A percentile compares a stretch with the other conserved stretches of the same genome.
Conservation (phyloP, 1,284 basidiomycete species). For the Cryptococcus sp. region DNA sequence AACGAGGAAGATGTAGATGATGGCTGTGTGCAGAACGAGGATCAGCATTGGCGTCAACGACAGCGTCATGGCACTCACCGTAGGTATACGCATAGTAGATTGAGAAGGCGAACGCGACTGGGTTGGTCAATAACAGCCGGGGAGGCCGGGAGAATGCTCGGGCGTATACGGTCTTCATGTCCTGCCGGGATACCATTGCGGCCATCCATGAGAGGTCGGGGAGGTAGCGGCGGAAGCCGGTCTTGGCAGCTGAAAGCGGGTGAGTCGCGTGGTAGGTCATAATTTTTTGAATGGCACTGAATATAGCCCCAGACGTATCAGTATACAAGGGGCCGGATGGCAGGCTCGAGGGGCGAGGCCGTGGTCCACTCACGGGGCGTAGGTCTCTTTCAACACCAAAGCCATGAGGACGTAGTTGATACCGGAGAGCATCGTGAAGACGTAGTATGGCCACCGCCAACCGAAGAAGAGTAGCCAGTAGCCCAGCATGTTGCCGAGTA, state of each 20-base stretch:
- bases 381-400: slow-evolving; percentile 43
- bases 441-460: slow-evolving; percentile 48
- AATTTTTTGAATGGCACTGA: slow-evolving; percentile 40
- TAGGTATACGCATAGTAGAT: slow-evolving; percentile 54
- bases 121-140: slow-evolving; percentile 47
- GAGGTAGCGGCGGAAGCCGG: slow-evolving; percentile 20
- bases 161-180: slow-evolving; percentile 30
- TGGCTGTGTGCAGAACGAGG: slow-evolving; percentile 16
- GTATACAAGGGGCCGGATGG: neutral
- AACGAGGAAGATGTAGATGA: slow-evolving; percentile 52
- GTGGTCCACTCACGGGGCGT: slow-evolving; percentile 39
- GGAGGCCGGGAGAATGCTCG: slow-evolving; percentile 49
- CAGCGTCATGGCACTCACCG: slow-evolving; percentile 29
- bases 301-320: neutral
- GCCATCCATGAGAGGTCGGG: slow-evolving; percentile 38
- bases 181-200: slow-evolving; percentile 34
- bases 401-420: slow-evolving; percentile 38
- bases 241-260: slow-evolving; percentile 11
- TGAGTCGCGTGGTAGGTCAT: slow-evolving; percentile 27
- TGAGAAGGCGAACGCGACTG: slow-evolving; percentile 50
- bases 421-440: slow-evolving; percentile 40
- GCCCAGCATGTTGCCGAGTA: slow-evolving; percentile 45
- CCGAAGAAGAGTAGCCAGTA: slow-evolving; percentile 43
- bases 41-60: neutral
- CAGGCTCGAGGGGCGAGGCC: neutral